Base-by-base conservation (phyloP, 805 yeast genomes). In the Lipomyces kockii region DNA sequence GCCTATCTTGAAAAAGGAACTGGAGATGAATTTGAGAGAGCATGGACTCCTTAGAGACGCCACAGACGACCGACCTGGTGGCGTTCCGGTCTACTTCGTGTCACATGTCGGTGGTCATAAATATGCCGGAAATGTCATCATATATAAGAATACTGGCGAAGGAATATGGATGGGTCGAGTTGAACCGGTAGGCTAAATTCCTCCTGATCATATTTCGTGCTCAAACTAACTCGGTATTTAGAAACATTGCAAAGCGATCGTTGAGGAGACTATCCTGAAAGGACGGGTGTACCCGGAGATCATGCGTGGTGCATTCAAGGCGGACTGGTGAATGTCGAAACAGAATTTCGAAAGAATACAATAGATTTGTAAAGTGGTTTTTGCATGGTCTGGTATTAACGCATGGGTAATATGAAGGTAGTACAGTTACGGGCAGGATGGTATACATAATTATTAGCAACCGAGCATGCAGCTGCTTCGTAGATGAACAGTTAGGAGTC, bases 101-200 rank as follows among this genome's bases (percentile, higher is more conserved):
- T 92, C 91, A 74, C 99, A 94, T 77, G 90, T 94, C 34, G 99
- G 99, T 6, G 98, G 98, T 4, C 99, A 94, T 79, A 95, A 95
- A 78, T 95, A 82, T 78, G 92, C 95, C 0, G 98, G 98, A 1
- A 94, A 94, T 77, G 90, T 91, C 2, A 83, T 92, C 61, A 85
- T 94, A 17, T 92, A 92, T 76, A 79, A 87, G 71, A 87, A 84
- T 70, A 80, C 85, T 11, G 96, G 95, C 5, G 90, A 90, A 71
- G 87, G 88, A 66, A 85, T 92, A 35, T 92, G 98, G 98, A 80
- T 91, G 75, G 99, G 97, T 0, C 83, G 94, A 68, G 89, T 96
- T 64, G 83, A 85, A 2, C 98, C 98, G 3, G 67, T 64, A 56
- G 55, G 67, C 56, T 20, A 6, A 17, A 60, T 11, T 20, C 35